A percentile compares a stretch with the other conserved stretches of the same genome.
Evolutionary conservation across 1,284 basidiomycete genomes (phyloP).

Genomic region (Cutaneotrichosporon spelunceum): DNA sequence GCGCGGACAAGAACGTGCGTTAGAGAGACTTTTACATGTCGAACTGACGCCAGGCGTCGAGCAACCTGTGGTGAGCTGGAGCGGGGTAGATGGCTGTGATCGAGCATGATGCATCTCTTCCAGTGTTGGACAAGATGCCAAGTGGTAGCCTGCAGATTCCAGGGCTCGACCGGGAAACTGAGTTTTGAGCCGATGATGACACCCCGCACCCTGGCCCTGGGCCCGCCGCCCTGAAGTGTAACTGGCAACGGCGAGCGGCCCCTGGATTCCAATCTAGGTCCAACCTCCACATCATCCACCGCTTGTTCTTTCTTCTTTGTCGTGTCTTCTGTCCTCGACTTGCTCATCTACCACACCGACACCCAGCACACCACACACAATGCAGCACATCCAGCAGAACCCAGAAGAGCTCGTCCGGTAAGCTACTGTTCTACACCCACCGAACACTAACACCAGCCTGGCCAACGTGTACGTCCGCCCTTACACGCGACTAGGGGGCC

Average conservation of each 20-base stretch:
- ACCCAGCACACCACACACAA: slow-evolving; percentile 19
- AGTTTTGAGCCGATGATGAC: neutral
- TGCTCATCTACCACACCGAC: neutral
- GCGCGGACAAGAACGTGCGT: slow-evolving; percentile 37
- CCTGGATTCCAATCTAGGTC: neutral
- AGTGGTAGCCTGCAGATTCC: too few species aligned
- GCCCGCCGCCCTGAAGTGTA: too few species aligned
- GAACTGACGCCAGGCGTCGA: slow-evolving; percentile 15
- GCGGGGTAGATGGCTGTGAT: neutral
- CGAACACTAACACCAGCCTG: slow-evolving; percentile 27
- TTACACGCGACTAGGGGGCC: too few species aligned
- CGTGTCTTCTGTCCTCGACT: neutral
- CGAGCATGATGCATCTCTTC: neutral
- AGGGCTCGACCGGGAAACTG: neutral
- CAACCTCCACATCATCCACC: neutral
- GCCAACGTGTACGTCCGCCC: slow-evolving; percentile 48
- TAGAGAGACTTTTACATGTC: neutral
- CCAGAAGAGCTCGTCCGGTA: slow-evolving; percentile 49
- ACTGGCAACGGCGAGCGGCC: too few species aligned
- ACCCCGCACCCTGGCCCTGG: too few species aligned
- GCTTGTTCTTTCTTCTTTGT: neutral
- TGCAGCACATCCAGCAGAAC: slow-evolving; percentile 49
- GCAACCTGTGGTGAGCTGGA: slow-evolving; percentile 12
- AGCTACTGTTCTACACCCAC: slow-evolving; percentile 10
- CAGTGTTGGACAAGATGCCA: neutral